Percentiles rank a stretch among this genome's conserved stretches.
phyloP scores from a whole-genome alignment of 2,329 filamentous ascomycete species.

The Colletotrichum sp. region DNA sequence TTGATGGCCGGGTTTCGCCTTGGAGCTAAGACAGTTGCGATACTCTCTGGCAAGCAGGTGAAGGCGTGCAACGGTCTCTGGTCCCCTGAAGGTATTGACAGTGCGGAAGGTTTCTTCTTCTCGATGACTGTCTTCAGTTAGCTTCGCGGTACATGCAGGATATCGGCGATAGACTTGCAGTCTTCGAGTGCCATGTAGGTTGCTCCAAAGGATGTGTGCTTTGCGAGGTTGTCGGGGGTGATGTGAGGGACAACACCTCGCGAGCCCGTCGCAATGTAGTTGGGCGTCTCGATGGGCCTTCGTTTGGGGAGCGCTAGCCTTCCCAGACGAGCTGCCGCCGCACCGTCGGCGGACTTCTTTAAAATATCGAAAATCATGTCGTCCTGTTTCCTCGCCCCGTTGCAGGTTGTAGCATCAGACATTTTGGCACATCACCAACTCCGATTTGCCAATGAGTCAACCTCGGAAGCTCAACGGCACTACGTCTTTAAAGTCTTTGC shows the following conservation, averaged over 20 bases:
- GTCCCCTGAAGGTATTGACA: slow-evolving; percentile 34
- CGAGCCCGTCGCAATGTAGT: slow-evolving; percentile 80
- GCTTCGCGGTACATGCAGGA: background rate
- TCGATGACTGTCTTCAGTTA: slow-evolving; percentile 54
- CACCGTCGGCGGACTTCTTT: slow-evolving; percentile 41
- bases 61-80: slow-evolving; percentile 75
- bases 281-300: slow-evolving; percentile 78
- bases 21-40: slow-evolving; percentile 75
- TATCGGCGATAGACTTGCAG: slow-evolving; percentile 65
- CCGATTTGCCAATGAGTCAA: background rate
- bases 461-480: background rate
- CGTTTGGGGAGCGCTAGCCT: slow-evolving; percentile 66
- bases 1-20: slow-evolving; percentile 78
- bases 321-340: slow-evolving; percentile 67
- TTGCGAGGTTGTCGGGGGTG: slow-evolving; percentile 79
- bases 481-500: background rate
- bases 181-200: slow-evolving; percentile 89
- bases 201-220: slow-evolving; percentile 68
- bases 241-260: slow-evolving; percentile 87
- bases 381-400: slow-evolving; percentile 12
- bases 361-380: slow-evolving; percentile 53
- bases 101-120: slow-evolving; percentile 53
- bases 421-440: slow-evolving; percentile 20
- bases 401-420: slow-evolving; percentile 20
- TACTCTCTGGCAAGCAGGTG: slow-evolving; percentile 70